Evolutionary conservation across 2,329 filamentous ascomycete genomes (phyloP).

Genomic region (Moelleriella libera): DNA sequence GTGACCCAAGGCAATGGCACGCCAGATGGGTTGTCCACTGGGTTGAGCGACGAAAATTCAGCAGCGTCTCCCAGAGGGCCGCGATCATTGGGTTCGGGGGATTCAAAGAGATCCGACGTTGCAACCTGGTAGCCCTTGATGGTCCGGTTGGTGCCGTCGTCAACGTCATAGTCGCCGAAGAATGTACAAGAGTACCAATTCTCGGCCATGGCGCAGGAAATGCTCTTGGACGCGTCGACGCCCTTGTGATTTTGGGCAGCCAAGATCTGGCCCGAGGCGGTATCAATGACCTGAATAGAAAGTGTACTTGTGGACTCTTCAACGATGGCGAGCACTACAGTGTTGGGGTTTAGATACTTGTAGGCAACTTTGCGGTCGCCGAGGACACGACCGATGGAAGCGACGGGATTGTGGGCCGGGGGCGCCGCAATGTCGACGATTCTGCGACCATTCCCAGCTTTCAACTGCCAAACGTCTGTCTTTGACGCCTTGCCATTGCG

Average conservation of each 20-base stretch:
- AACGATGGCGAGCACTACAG: constrained; percentile 59
- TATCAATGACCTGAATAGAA: constrained; percentile 70
- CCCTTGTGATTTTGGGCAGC: constrained; percentile 56
- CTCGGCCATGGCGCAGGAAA: constrained; percentile 71
- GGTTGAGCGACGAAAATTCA: constrained; percentile 68
- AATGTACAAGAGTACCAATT: constrained; percentile 93
- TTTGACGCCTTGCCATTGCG: constrained; percentile 26
- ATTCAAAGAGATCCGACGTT: constrained; percentile 84
- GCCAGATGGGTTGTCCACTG: constrained; percentile 40
- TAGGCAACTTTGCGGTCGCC: constrained; percentile 88
- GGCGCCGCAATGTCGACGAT: constrained; percentile 55
- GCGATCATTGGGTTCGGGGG: constrained; percentile 67
- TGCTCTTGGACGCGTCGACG: constrained; percentile 59
- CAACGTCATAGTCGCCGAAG: constrained; percentile 45
- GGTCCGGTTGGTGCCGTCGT: constrained; percentile 35
- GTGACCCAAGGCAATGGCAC: constrained; percentile 58
- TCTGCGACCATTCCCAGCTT: constrained; percentile 48
- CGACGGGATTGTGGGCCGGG: constrained; percentile 69
- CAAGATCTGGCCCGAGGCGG: constrained; percentile 69
- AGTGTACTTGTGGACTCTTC: constrained; percentile 44
- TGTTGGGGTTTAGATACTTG: constrained; percentile 90
- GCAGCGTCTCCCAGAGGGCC: constrained; percentile 55
- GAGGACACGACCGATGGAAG: constrained; percentile 87
- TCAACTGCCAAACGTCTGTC: constrained; percentile 58
- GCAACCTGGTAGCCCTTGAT: constrained; percentile 79